Evolutionary conservation across 768 basidiomycete genomes (phyloP), one percentile per base, ranked within the genome.

Genomic region (Tulasnella sp.): DNA sequence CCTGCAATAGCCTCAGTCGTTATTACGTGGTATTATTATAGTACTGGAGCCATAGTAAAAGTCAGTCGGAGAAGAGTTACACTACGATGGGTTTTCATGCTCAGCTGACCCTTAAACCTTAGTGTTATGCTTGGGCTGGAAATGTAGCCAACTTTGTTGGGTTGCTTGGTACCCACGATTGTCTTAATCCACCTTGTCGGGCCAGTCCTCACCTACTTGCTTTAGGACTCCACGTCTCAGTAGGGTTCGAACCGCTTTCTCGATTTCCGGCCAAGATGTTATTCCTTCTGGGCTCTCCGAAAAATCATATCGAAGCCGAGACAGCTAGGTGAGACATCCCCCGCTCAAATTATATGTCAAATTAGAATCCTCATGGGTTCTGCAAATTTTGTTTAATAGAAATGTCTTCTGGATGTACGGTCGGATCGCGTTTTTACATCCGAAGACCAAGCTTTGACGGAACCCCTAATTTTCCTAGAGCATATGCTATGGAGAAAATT

Each of bases 371-470:
- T 44, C 37, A 28, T 28, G 9, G 37, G 2, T 1, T 31, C 11
- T 73, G 8, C n/a, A 46, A 20, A 16, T 34, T 37, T 2, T 28
- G n/a, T 48, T 50, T 11, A 3, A 48, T 75, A 80, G 79, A 50
- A 80, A 73, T 48, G 40, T 75, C 14, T 80, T 80, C 54, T 80
- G 79, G 79, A 34, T 74, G 79, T 80, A 73, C 2, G 72, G 24
- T 0, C 5, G 5, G 54, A 54, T 8, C 24, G n/a, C 18, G 24
- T 54, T 54, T n/a, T 24, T 54, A n/a, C 54, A 54, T 54, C 7
- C 7, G 24, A 54, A n/a, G 24, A n/a, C 54, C 54, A 4, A 1
- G 54, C 24, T 54, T 74, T 42, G 46, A 75, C 6, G 12, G 31
- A 40, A 20, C 28, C 18, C n/a, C 11, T 75, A 24, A 44, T 60